Evolutionary conservation across 2,329 filamentous ascomycete species (phyloP).

Genomic region (Magnaporthiopsis incrustans): DNA sequence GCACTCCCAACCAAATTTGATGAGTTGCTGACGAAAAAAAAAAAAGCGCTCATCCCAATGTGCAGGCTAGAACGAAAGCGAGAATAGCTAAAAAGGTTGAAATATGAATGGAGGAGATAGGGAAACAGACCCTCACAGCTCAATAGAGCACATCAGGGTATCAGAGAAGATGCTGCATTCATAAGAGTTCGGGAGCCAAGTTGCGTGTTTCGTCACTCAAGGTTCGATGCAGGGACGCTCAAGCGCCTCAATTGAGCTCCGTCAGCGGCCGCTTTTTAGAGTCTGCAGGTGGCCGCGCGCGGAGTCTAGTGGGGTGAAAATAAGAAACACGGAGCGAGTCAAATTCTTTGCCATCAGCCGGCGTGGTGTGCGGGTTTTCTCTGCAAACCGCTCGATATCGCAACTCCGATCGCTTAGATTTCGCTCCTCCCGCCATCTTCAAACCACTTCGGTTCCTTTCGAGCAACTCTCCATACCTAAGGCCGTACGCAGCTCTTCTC

Average conservation of each 20-base stretch:
- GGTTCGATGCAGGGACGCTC: background rate
- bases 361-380: background rate
- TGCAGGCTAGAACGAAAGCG: too few relatives aligned
- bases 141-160: too few relatives aligned
- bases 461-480: background rate
- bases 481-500: background rate
- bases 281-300: background rate
- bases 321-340: too few relatives aligned
- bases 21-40: too few relatives aligned
- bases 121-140: too few relatives aligned
- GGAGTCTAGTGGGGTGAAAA: background rate
- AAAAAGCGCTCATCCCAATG: too few relatives aligned
- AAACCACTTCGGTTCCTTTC: background rate
- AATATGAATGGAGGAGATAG: too few relatives aligned
- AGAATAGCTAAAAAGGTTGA: too few relatives aligned
- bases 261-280: too few relatives aligned
- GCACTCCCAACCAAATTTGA: too few relatives aligned
- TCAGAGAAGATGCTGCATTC: too few relatives aligned
- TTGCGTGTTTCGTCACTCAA: background rate
- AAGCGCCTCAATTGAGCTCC: background rate
- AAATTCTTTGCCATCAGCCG: too few relatives aligned
- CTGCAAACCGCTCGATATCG: background rate
- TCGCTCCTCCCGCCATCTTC: background rate
- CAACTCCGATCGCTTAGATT: background rate
- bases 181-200: background rate